A percentile compares a stretch with the other conserved stretches of the same genome.
Conservation (phyloP, 352 stramenopile species). For the Plasmopara halstedii region DNA sequence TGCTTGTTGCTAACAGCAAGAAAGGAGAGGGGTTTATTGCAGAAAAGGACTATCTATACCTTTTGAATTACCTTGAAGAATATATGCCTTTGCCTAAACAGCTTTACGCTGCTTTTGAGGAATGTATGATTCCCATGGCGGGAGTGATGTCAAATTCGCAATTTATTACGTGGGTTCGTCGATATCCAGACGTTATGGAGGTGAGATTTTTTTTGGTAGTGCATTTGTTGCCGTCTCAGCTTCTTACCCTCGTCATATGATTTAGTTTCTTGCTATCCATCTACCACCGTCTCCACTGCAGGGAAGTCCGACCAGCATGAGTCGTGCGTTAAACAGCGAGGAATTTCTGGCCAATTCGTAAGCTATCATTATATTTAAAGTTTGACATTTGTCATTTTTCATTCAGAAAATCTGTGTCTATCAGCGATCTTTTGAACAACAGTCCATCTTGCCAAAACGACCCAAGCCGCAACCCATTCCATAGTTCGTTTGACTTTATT, state of each 20-base stretch:
- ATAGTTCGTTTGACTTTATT: constrained; percentile 74
- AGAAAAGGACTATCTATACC: constrained; percentile 61
- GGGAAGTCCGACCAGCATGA: constrained; percentile 25
- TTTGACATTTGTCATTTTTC: not conserved
- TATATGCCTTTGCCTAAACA: constrained; percentile 66
- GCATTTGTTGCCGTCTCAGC: not conserved
- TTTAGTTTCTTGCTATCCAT: constrained; percentile 41
- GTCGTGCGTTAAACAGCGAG: constrained; percentile 26
- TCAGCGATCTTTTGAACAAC: constrained; percentile 64
- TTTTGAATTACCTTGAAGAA: constrained; percentile 59
- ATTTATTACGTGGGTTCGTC: constrained; percentile 71
- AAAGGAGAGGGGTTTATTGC: constrained; percentile 51
- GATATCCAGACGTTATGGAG: constrained; percentile 58
- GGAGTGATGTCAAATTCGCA: constrained; percentile 46
- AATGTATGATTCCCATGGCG: constrained; percentile 50
- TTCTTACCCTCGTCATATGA: not conserved
- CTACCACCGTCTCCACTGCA: constrained; percentile 28
- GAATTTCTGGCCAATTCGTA: constrained; percentile 37
- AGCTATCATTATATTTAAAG: constrained; percentile 2
- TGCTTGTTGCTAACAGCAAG: constrained; percentile 19
- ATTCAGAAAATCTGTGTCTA: constrained; percentile 1
- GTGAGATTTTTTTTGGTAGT: constrained; percentile 19
- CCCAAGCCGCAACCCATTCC: constrained; percentile 27
- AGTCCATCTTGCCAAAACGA: constrained; percentile 58
- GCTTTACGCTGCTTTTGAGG: constrained; percentile 68